phyloP scores from a whole-genome alignment of 2,329 filamentous ascomycete species.

The Xylaria polymorpha region DNA sequence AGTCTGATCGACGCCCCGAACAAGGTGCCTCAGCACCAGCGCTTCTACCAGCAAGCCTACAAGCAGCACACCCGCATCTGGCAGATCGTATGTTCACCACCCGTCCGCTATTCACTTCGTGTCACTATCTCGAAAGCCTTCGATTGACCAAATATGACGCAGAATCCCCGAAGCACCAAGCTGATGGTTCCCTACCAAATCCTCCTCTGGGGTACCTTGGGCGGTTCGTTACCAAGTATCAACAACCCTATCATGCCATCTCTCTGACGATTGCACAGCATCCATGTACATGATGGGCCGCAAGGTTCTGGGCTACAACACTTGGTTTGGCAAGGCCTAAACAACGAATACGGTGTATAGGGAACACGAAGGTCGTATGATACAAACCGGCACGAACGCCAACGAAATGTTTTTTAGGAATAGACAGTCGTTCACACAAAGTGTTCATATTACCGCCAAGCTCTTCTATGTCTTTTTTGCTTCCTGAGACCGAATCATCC shows the following conservation, averaged over 20 bases:
- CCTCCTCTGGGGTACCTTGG: conserved; percentile 70
- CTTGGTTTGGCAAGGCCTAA: conserved; percentile 73
- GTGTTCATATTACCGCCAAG: conserved; percentile 31
- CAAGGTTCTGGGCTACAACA: conserved; percentile 82
- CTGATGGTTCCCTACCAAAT: conserved; percentile 76
- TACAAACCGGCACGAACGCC: conserved; percentile 30
- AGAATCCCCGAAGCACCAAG: conserved; percentile 73
- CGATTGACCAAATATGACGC: conserved; percentile 48
- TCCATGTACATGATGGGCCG: conserved; percentile 79
- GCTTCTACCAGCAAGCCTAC: conserved; percentile 79
- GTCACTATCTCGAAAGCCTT: neutral
- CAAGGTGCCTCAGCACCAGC: conserved; percentile 80
- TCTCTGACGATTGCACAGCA: conserved; percentile 52
- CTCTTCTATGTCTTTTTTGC: conserved; percentile 26
- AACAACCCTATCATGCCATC: conserved; percentile 26
- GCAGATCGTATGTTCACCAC: conserved; percentile 74
- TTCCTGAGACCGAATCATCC: conserved; percentile 38
- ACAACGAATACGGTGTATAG: conserved; percentile 17
- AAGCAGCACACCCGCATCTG: conserved; percentile 76
- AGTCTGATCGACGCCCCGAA: conserved; percentile 78
- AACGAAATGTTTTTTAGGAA: conserved; percentile 39
- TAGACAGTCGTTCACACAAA: conserved; percentile 41
- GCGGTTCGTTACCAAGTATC: conserved; percentile 63
- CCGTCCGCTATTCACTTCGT: neutral
- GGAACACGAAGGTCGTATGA: conserved; percentile 31